Evolutionary conservation across 2,329 filamentous ascomycete species (phyloP).

Genomic region (Sarocladium kiliense): DNA sequence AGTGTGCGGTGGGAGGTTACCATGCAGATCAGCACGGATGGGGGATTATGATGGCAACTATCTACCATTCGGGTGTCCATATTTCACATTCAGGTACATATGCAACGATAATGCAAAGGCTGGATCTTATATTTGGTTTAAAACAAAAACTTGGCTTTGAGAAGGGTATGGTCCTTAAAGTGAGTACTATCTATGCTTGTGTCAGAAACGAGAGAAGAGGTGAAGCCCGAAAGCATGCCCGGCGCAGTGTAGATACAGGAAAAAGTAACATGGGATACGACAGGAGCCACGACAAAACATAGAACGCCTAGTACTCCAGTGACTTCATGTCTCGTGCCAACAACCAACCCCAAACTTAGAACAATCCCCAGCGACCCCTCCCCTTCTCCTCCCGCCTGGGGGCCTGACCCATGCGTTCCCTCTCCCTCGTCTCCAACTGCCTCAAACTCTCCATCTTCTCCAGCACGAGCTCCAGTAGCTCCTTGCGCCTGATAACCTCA

Average conservation of each 20-base stretch:
- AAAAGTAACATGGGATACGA: background rate
- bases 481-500: constrained; percentile 87
- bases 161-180: background rate
- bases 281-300: background rate
- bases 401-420: constrained; percentile 34
- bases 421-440: constrained; percentile 73
- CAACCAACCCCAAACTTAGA: constrained; percentile 24
- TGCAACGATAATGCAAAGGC: no score
- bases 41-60: background rate
- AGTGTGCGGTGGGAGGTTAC: constrained; percentile 91
- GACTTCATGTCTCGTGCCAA: constrained; percentile 11
- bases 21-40: constrained; percentile 60
- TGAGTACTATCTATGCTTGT: background rate
- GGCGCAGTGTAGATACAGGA: background rate
- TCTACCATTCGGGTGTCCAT: background rate
- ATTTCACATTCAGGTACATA: no score
- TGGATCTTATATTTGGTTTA: background rate
- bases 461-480: constrained; percentile 85
- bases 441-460: constrained; percentile 92
- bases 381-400: constrained; percentile 30
- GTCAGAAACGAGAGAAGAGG: background rate
- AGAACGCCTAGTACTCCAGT: constrained; percentile 9
- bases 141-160: background rate
- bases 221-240: background rate
- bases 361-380: constrained; percentile 44